phyloP scores from a whole-genome alignment of 2,329 filamentous ascomycete genomes.

The Zymoseptoria brevis region DNA sequence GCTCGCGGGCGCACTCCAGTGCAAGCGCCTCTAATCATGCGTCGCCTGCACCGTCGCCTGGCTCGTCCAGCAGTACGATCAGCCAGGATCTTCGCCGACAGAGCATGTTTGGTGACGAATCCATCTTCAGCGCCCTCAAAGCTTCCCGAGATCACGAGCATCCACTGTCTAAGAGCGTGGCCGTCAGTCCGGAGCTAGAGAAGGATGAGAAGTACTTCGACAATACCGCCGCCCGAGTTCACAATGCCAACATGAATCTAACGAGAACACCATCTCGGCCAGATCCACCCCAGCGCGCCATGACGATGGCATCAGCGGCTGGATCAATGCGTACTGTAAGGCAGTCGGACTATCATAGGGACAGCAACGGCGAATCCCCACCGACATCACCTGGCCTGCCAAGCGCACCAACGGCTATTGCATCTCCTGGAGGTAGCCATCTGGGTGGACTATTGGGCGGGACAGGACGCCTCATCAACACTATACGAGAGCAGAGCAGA shows the following conservation, averaged over 20 bases:
- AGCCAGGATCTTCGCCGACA: slow-evolving; percentile 47
- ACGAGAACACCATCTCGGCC: slow-evolving; percentile 20
- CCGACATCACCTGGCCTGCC: slow-evolving; percentile 37
- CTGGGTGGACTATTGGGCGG: slow-evolving; percentile 41
- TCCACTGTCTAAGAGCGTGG: slow-evolving; percentile 66
- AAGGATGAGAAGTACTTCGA: slow-evolving; percentile 17
- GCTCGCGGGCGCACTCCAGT: slow-evolving; percentile 43
- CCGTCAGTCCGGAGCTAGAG: slow-evolving; percentile 53
- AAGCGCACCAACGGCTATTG: slow-evolving; percentile 37
- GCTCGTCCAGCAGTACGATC: slow-evolving; percentile 46
- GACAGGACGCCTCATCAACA: slow-evolving; percentile 40
- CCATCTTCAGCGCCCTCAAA: slow-evolving; percentile 44
- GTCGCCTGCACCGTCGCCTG: slow-evolving; percentile 46
- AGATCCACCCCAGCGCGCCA: slow-evolving; percentile 32
- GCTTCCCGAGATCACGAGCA: slow-evolving; percentile 53
- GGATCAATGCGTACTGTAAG: slow-evolving; percentile 40
- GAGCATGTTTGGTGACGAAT: slow-evolving; percentile 53
- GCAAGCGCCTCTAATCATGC: slow-evolving; percentile 45
- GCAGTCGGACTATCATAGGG: slow-evolving; percentile 30
- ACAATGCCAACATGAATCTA: slow-evolving; percentile 10
- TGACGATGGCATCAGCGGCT: slow-evolving; percentile 35
- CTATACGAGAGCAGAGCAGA: slow-evolving; percentile 34
- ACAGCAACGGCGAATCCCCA: slow-evolving; percentile 29
- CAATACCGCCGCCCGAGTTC: slow-evolving; percentile 5
- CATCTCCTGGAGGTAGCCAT: slow-evolving; percentile 35